Base-by-base conservation (phyloP, 306 rosid genomes). In the Astragalus membranaceus region DNA sequence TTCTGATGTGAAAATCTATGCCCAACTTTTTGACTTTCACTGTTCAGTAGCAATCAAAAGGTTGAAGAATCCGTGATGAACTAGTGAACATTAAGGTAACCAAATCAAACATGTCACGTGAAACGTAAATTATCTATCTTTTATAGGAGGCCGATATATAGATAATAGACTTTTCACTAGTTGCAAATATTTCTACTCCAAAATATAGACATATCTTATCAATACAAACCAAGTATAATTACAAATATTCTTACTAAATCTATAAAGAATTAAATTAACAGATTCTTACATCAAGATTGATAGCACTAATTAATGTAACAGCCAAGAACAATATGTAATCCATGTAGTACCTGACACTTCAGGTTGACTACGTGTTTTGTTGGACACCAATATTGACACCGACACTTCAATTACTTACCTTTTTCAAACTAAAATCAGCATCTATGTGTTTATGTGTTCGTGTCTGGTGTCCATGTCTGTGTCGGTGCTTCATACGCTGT, bases 21-120 rank as follows among this genome's bases (percentile, higher is more conserved):
- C 58, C 33, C 47, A 72, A 72, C 32, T 17, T 36, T 37, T 55
- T 71, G 64, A 56, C 47, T 64, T 67, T 66, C 46, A 17, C 51
- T 51, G 58, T 70, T 52, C 29, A 29, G 56, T 44, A 72, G 64
- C 52, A 17, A 77, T 59, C 41, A 43, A 51, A 67, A 12, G 33
- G 65, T n/a, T 39, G 35, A 26, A 73, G 50, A 72, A 46, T 81
- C 79, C 77, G 86, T 82, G 86, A 82, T 64, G 68, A 52, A 60
- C 56, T 46, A 64, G 72, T 37, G 42, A 32, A 52, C 61, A 67
- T 67, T 76, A 63, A 57, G 50, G 52, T 43, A 55, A 32, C 47
- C 58, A 66, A 71, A 82, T 23, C 64, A 75, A 79, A 72, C 79
- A 61, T 73, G 67, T 83, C 92, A 85, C 82, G 82, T 72, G 87